Evolutionary conservation across 148 eudicot species (phyloP).

Genomic region (Heliamphora exappendiculata): DNA sequence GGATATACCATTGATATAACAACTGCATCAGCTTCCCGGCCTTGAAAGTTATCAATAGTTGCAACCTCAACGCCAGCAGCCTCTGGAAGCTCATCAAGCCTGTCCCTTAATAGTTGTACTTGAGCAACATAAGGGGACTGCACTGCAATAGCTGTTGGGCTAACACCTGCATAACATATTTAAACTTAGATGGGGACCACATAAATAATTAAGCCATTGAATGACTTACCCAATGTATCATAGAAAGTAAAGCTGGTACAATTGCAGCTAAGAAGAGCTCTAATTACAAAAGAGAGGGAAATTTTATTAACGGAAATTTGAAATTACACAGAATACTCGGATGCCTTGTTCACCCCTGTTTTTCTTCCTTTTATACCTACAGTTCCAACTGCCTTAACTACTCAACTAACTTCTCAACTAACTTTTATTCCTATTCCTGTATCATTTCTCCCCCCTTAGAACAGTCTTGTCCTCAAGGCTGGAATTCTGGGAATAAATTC

Average conservation of each 20-base stretch:
- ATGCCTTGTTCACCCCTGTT: too few species aligned
- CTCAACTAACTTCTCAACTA: too few species aligned
- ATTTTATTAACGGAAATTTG: too few species aligned
- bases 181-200: neutral
- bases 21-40: constrained; percentile 89
- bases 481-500: too few species aligned
- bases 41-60: constrained; percentile 87
- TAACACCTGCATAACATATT: constrained; percentile 47
- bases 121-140: constrained; percentile 96
- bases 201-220: neutral
- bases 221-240: neutral
- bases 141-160: constrained; percentile 66
- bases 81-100: constrained; percentile 51
- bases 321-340: too few species aligned
- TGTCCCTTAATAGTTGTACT: constrained; percentile 77
- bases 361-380: too few species aligned
- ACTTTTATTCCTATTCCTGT: too few species aligned
- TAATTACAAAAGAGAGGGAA: too few species aligned
- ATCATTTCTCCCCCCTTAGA: too few species aligned
- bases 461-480: too few species aligned
- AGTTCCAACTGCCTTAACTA: too few species aligned
- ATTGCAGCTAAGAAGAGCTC: too few species aligned
- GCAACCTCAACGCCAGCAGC: constrained; percentile 71
- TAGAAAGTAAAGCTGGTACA: neutral
- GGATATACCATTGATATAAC: constrained; percentile 71